phyloP scores from a whole-genome alignment of 352 stramenopile species.

The Pythium utonaiense region DNA sequence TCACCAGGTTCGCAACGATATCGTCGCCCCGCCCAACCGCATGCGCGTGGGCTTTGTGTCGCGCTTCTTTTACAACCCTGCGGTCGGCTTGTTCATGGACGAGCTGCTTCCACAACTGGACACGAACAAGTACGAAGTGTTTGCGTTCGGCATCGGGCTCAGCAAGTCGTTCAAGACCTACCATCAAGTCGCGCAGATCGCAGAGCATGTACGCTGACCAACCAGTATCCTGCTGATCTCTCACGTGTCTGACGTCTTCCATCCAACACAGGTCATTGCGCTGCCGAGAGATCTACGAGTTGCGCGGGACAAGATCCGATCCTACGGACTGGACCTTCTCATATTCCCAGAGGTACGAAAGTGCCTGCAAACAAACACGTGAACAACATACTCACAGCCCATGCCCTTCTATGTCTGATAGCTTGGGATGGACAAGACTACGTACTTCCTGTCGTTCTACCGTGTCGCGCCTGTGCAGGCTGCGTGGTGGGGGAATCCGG shows the following conservation, averaged over 20 bases:
- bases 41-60: constrained; percentile 63
- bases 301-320: constrained; percentile 44
- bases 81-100: constrained; percentile 55
- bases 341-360: constrained; percentile 64
- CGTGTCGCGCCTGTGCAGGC: constrained; percentile 67
- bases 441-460: constrained; percentile 67
- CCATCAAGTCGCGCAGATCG: constrained; percentile 45
- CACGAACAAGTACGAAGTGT: constrained; percentile 59
- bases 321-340: constrained; percentile 55
- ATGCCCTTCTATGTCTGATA: too few relatives aligned
- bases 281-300: constrained; percentile 47
- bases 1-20: constrained; percentile 11
- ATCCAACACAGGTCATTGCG: constrained; percentile 39
- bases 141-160: constrained; percentile 58
- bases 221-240: too few relatives aligned
- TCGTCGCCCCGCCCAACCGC: not conserved
- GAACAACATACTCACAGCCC: too few relatives aligned
- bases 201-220: constrained; percentile 38
- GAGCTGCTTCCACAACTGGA: constrained; percentile 61
- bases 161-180: constrained; percentile 50
- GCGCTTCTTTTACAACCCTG: constrained; percentile 49
- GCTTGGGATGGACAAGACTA: constrained; percentile 78
- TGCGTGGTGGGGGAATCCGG: constrained; percentile 71
- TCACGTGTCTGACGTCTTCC: not conserved
- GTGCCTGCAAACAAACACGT: not conserved